A percentile compares a stretch with the other conserved stretches of the same genome.
These are phyloP conservation scores for Physcomitrellopsis africana DNA, from an alignment of 225 moss, liverwort and hornwort species.

Conservation along the genomic window DNA sequence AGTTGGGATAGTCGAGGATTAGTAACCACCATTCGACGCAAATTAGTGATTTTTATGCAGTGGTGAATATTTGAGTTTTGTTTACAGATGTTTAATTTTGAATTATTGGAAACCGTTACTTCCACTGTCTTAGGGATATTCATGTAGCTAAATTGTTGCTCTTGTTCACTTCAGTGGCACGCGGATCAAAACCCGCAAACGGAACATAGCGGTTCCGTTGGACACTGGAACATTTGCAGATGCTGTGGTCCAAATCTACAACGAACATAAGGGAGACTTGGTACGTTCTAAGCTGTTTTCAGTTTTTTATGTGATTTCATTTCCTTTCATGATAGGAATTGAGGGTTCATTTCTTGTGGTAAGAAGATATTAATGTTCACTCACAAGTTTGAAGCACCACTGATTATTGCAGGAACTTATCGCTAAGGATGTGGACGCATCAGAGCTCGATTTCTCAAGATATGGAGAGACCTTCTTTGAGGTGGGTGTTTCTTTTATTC, in stretches of 20 bases:
- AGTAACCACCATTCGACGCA: no score
- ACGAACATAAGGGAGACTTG: conserved; percentile 80
- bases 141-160: background rate
- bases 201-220: conserved; percentile 95
- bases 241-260: conserved; percentile 78
- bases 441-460: conserved; percentile 89
- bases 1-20: background rate
- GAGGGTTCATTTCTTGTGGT: background rate
- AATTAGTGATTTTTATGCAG: no score
- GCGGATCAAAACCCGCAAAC: conserved; percentile 96
- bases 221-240: conserved; percentile 86
- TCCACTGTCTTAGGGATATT: no score
- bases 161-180: conserved; percentile 53
- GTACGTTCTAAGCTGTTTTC: conserved; percentile 22
- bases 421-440: conserved; percentile 77
- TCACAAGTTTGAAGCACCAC: background rate
- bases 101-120: background rate
- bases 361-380: background rate
- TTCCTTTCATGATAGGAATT: background rate
- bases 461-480: conserved; percentile 90
- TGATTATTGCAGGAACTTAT: conserved; percentile 60
- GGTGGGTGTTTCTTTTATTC: conserved; percentile 33
- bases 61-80: no score
- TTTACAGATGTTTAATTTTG: no score
- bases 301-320: background rate